Conservation (phyloP, 768 basidiomycete genomes). For the Boletus fagicola region DNA sequence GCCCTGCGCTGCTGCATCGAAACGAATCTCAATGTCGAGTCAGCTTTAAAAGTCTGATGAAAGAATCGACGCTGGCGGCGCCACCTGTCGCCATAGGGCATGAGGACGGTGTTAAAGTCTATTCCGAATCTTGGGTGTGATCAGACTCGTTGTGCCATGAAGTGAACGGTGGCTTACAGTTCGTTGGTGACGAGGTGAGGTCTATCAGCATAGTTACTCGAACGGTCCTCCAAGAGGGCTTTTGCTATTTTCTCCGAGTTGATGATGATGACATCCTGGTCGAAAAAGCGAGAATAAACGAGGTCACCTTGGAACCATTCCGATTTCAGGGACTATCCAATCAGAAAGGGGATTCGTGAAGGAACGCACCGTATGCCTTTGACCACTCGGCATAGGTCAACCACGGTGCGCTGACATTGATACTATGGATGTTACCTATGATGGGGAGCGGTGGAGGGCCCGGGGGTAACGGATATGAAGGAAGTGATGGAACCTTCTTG, state of each 20-base stretch:
- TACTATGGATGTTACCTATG: slow-evolving; percentile 14
- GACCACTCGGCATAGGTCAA: slow-evolving; percentile 17
- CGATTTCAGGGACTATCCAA: background rate
- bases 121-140: slow-evolving; percentile 11
- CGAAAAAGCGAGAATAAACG: slow-evolving; percentile 13
- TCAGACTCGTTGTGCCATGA: background rate
- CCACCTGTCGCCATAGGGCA: slow-evolving; percentile 22
- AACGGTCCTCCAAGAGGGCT: slow-evolving; percentile 19
- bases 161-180: slow-evolving; percentile 4
- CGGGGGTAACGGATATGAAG: slow-evolving; percentile 7
- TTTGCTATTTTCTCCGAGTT: slow-evolving; percentile 13
- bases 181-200: slow-evolving; percentile 13
- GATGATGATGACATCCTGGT: slow-evolving; percentile 13
- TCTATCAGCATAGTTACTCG: slow-evolving; percentile 21
- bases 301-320: slow-evolving; percentile 8
- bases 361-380: slow-evolving; percentile 7
- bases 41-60: slow-evolving; percentile 17
- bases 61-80: slow-evolving; percentile 19
- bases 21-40: slow-evolving; percentile 12
- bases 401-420: slow-evolving; percentile 11
- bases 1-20: slow-evolving; percentile 16
- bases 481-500: background rate
- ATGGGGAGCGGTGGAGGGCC: slow-evolving; percentile 14
- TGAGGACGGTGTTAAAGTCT: slow-evolving; percentile 14
- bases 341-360: background rate